phyloP scores from a whole-genome alignment of 495 filamentous ascomycete species.

The Monascus purpureus region DNA sequence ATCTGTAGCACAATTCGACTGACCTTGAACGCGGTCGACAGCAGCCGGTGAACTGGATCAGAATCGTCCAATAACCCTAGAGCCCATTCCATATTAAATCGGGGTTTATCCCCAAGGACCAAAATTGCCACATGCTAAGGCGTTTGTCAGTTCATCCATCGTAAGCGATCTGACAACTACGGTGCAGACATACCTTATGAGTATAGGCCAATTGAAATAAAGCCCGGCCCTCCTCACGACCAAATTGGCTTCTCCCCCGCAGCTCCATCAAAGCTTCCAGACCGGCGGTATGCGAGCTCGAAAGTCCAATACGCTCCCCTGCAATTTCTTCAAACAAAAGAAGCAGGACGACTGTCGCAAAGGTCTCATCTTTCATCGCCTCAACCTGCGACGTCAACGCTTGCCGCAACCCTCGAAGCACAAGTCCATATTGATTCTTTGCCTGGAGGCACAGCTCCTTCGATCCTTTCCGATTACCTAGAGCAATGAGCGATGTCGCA shows the following conservation, averaged over 20 bases:
- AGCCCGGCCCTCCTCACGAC: constrained; percentile 20
- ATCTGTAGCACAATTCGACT: constrained; percentile 16
- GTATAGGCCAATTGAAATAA: constrained; percentile 30
- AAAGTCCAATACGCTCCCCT: constrained; percentile 24
- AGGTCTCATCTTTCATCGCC: constrained; percentile 27
- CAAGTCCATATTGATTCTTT: constrained; percentile 21
- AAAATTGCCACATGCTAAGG: constrained; percentile 26
- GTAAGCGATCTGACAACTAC: neutral
- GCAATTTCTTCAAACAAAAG: constrained; percentile 29
- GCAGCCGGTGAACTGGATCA: constrained; percentile 24
- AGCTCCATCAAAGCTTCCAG: constrained; percentile 27
- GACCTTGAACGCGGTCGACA: constrained; percentile 19
- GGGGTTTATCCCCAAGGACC: constrained; percentile 20
- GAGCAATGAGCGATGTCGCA: constrained; percentile 23
- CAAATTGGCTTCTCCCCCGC: constrained; percentile 19
- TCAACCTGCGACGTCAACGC: constrained; percentile 16
- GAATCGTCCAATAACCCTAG: constrained; percentile 14
- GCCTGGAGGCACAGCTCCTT: constrained; percentile 17
- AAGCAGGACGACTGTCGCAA: constrained; percentile 25
- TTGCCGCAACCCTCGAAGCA: constrained; percentile 17
- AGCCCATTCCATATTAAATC: constrained; percentile 19
- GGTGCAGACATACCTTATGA: constrained; percentile 18
- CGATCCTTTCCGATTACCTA: constrained; percentile 19
- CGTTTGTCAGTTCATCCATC: constrained; percentile 1
- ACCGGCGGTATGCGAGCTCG: constrained; percentile 28